Evolutionary conservation across 2,329 filamentous ascomycete genomes (phyloP).

Genomic region (Pleurostoma richardsiae): DNA sequence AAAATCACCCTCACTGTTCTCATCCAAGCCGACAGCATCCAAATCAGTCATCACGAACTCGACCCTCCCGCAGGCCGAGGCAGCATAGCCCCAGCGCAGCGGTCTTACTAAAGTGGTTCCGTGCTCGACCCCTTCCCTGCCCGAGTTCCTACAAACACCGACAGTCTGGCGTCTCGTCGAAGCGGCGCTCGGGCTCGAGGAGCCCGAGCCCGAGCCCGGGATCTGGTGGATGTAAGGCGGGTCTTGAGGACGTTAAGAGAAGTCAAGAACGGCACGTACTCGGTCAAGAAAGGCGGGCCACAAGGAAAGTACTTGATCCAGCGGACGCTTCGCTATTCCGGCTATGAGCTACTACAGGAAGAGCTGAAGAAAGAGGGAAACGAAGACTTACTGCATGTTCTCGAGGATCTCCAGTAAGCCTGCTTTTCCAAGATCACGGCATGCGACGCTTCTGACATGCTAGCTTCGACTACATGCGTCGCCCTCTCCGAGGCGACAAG

Average conservation of each 20-base stretch:
- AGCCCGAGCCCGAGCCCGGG: not conserved
- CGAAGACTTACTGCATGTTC: not conserved
- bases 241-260: not conserved
- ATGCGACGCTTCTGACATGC: not conserved
- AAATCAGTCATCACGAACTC: too few relatives aligned
- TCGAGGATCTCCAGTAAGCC: not conserved
- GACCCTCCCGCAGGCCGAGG: not conserved
- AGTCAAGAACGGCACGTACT: not conserved
- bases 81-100: not conserved
- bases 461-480: not conserved
- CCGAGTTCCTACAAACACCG: not conserved
- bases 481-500: not conserved
- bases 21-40: not conserved
- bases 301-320: not conserved
- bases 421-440: not conserved
- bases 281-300: not conserved
- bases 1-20: not conserved
- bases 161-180: not conserved
- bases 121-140: not conserved
- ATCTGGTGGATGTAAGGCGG: not conserved
- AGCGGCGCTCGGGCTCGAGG: not conserved
- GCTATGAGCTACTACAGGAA: not conserved
- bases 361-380: not conserved
- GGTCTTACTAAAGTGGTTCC: not conserved
- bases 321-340: not conserved